These are phyloP conservation scores for Termitomyces sp. DNA, from an alignment of 768 basidiomycete genomes.

Conservation along the genomic window DNA sequence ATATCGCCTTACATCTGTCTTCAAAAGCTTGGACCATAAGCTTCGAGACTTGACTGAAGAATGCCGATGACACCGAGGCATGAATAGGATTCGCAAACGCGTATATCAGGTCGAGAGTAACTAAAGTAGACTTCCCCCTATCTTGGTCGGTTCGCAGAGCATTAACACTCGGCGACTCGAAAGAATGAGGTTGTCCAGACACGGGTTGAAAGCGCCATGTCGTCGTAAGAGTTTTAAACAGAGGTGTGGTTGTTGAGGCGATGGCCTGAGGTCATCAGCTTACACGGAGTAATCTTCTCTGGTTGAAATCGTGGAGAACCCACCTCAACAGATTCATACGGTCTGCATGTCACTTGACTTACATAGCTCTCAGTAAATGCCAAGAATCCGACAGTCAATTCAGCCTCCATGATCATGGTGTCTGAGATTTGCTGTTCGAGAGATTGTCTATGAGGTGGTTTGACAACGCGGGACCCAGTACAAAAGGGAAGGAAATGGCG, in stretches of 20 bases:
- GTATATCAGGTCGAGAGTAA: slow-evolving; percentile 81
- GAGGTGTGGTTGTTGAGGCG: slow-evolving; percentile 62
- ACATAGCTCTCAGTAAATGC: slow-evolving; percentile 84
- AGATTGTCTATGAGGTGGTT: slow-evolving; percentile 15
- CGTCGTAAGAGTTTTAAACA: slow-evolving; percentile 71
- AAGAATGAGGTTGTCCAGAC: slow-evolving; percentile 34
- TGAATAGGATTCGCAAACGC: slow-evolving; percentile 86
- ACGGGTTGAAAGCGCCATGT: slow-evolving; percentile 71
- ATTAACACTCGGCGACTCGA: slow-evolving; percentile 16
- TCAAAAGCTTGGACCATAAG: slow-evolving; percentile 95
- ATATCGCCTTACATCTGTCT: slow-evolving; percentile 69
- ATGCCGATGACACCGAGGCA: slow-evolving; percentile 73
- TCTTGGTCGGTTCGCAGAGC: slow-evolving; percentile 1
- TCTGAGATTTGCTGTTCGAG: slow-evolving; percentile 21
- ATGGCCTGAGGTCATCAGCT: slow-evolving; percentile 45
- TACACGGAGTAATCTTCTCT: background rate
- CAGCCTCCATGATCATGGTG: slow-evolving; percentile 62
- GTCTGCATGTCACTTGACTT: slow-evolving; percentile 77
- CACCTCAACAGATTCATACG: slow-evolving; percentile 77
- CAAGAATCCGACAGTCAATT: slow-evolving; percentile 86
- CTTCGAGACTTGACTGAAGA: slow-evolving; percentile 83
- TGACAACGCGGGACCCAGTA: slow-evolving; percentile 62
- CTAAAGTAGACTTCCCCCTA: slow-evolving; percentile 56
- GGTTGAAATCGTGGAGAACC: slow-evolving; percentile 18
- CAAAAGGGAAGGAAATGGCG: slow-evolving; percentile 88